Base-by-base conservation (phyloP, 306 rosid genomes). In the Styphnolobium japonicum region DNA sequence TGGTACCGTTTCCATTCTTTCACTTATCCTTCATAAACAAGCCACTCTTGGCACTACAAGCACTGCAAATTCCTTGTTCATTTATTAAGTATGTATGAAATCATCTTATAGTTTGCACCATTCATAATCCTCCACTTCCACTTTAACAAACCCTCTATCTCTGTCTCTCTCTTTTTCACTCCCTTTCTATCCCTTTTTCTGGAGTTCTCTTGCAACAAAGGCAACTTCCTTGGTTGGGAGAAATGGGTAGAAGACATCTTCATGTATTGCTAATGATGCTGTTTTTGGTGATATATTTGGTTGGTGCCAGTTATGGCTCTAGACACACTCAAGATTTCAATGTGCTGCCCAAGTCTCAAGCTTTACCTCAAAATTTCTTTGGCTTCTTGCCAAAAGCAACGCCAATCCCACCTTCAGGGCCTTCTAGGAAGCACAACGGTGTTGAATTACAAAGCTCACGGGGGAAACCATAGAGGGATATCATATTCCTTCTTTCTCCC, bases 351-450 rank as follows among this genome's bases (percentile, higher is more conserved):
- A 88, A 68, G 73, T 45, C 92, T 52, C 65, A 80, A 55, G 82
- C 15, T 25, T 61, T 69, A 7, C 19, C 74, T 23, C 85, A 43
- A 6, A 82, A 60, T 27, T 76, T 92, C 85, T 67, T 56, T 43
- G 92, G 89, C 6, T 94, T 71, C 73, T 65, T 88, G 68, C 98
- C 97, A 2, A 94, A 88, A 78, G 95, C 85, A 18, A 56, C 45
- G 52, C 90, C 92, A 37, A 73, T 86, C 67, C 93, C 97, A 55
- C 90, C 95, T 58, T 94, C 98, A n/a, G 97, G 90, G 2, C 98
- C 98, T 74, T 94, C 98, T 10, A 91, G 79, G 80, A 36, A 86
- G 82, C 97, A 92, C 89, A 92, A 94, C 58, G 81, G 64, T 77
- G 53, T 92, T 72, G 87, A 90, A 10, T 74, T 90, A 70, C 82